Percentiles rank a stretch among this genome's conserved stretches.
Evolutionary conservation across 441 rosid genomes (phyloP).

Genomic region (Euphorbia celastroides): DNA sequence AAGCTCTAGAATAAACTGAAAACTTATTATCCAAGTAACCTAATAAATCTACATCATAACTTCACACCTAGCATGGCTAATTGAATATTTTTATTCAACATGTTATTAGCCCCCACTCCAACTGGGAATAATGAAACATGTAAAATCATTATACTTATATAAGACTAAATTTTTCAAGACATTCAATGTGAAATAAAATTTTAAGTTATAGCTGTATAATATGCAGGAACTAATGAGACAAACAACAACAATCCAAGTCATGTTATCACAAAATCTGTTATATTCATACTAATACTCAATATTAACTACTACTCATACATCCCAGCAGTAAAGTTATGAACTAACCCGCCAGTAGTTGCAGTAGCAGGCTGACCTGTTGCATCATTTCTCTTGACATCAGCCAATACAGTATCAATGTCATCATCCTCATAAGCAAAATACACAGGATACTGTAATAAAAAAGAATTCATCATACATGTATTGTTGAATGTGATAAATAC

Average conservation of each 20-base stretch:
- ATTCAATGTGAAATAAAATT: neutral
- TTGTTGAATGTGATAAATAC: neutral
- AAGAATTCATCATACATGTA: neutral
- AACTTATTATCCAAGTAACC: neutral
- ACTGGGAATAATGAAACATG: neutral
- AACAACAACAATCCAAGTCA: neutral
- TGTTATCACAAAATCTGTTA: slow-evolving; percentile 9
- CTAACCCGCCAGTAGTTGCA: slow-evolving; percentile 98
- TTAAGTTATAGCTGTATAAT: neutral
- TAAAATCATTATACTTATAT: neutral
- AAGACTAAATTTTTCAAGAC: neutral
- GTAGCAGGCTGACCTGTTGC: slow-evolving; percentile 90
- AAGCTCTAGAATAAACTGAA: neutral
- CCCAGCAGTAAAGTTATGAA: slow-evolving; percentile 13
- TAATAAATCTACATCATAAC: neutral
- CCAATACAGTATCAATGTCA: slow-evolving; percentile 65
- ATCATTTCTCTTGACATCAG: slow-evolving; percentile 81
- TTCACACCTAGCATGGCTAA: neutral
- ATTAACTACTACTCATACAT: slow-evolving; percentile 10
- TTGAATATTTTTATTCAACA: neutral
- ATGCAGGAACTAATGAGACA: slow-evolving; percentile 1
- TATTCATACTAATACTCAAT: neutral
- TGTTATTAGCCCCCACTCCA: neutral
- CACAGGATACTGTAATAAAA: slow-evolving; percentile 69
- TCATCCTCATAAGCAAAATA: slow-evolving; percentile 94